phyloP scores from a whole-genome alignment of 2,329 filamentous ascomycete species.

The Colletotrichum plurivorum region DNA sequence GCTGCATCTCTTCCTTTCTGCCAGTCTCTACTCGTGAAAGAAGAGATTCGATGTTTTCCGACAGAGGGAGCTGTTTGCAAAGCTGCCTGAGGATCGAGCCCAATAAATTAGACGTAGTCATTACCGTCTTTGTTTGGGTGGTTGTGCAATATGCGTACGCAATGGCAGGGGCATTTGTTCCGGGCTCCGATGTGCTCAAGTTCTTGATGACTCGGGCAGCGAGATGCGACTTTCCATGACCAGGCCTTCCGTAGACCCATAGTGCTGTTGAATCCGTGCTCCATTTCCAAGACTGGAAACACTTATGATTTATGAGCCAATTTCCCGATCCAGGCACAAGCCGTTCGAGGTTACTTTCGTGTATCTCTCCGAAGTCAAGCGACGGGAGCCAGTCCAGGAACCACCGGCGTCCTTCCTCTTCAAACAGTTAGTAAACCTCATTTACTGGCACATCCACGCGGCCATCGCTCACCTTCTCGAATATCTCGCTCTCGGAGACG shows the following conservation, averaged over 20 bases:
- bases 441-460: too few species aligned
- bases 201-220: slow-evolving; percentile 4
- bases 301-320: neutral
- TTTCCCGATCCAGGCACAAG: neutral
- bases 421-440: neutral
- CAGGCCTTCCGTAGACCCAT: slow-evolving; percentile 19
- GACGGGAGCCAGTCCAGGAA: slow-evolving; percentile 13
- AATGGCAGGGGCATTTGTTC: neutral
- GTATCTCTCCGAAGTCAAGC: slow-evolving; percentile 2
- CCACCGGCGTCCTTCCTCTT: slow-evolving; percentile 4
- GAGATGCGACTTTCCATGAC: slow-evolving; percentile 19
- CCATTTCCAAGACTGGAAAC: neutral
- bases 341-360: slow-evolving; percentile 4
- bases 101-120: slow-evolving; percentile 11
- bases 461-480: neutral
- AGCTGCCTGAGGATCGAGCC: slow-evolving; percentile 18
- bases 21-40: neutral
- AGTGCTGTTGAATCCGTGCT: neutral
- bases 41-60: neutral
- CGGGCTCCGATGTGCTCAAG: neutral
- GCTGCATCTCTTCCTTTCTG: neutral
- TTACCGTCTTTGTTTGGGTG: slow-evolving; percentile 14
- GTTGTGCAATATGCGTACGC: slow-evolving; percentile 23
- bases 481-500: neutral
- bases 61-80: neutral